Evolutionary conservation across 192 early-diverging fungal species (phyloP).

Genomic region (Endogone sp.): DNA sequence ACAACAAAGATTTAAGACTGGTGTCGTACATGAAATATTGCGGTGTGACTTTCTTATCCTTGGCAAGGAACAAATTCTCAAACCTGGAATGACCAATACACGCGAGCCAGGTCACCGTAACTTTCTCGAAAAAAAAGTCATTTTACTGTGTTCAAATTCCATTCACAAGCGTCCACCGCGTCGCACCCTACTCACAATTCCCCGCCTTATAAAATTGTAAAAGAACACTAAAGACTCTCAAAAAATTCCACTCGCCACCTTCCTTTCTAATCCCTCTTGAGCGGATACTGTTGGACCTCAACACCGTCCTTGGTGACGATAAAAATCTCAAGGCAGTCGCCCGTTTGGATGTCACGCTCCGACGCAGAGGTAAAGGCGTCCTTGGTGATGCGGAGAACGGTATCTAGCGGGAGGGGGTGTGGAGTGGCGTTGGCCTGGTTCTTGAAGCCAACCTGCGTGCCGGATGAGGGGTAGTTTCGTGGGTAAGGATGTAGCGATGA

Average conservation of each 20-base stretch:
- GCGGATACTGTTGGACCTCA: slow-evolving; percentile 61
- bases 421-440: slow-evolving; percentile 53
- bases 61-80: too few species aligned
- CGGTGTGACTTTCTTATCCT: too few species aligned
- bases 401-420: slow-evolving; percentile 43
- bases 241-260: neutral
- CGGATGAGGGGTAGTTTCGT: neutral
- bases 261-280: slow-evolving; percentile 86
- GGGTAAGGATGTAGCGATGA: neutral
- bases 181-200: too few species aligned
- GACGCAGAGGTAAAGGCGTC: slow-evolving; percentile 96
- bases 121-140: too few species aligned
- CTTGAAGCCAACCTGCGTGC: slow-evolving; percentile 61
- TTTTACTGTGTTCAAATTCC: too few species aligned
- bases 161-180: too few species aligned
- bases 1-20: too few species aligned
- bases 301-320: slow-evolving; percentile 78
- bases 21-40: too few species aligned
- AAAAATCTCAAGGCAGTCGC: slow-evolving; percentile 93
- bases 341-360: slow-evolving; percentile 98
- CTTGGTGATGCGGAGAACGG: slow-evolving; percentile 77
- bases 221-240: too few species aligned
- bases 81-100: too few species aligned
- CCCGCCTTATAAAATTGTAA: too few species aligned
- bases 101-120: too few species aligned